phyloP scores from a whole-genome alignment of 345 rosid genomes.

The Eucalyptus fibrosa region DNA sequence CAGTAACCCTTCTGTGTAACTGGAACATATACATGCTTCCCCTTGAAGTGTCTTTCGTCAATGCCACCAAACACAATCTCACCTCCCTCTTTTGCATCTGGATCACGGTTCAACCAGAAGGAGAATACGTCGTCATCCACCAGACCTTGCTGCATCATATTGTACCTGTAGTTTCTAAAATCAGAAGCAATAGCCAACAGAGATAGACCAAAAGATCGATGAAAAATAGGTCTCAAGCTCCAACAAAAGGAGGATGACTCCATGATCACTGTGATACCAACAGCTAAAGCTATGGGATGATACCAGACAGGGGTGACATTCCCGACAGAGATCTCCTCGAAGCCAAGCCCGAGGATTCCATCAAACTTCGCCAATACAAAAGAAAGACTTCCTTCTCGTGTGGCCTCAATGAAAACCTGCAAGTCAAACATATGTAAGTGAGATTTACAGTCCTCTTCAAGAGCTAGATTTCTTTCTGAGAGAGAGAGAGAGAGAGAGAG shows the following conservation, averaged over 20 bases:
- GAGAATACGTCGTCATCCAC: constrained; percentile 51
- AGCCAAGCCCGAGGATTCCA: constrained; percentile 81
- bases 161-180: constrained; percentile 32
- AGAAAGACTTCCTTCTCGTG: constrained; percentile 43
- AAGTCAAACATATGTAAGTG: background rate
- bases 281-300: background rate
- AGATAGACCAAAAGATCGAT: background rate
- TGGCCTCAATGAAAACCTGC: constrained; percentile 71
- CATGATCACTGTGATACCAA: background rate
- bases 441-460: background rate
- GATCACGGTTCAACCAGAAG: constrained; percentile 64
- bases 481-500: background rate
- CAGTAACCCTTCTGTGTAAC: constrained; percentile 64
- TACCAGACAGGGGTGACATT: constrained; percentile 63
- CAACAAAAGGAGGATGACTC: background rate
- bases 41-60: constrained; percentile 46
- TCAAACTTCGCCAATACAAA: constrained; percentile 57
- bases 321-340: constrained; percentile 61
- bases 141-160: constrained; percentile 51
- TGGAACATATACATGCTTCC: constrained; percentile 67
- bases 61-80: constrained; percentile 84
- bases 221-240: background rate
- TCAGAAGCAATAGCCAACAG: background rate
- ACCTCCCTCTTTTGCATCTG: constrained; percentile 38
- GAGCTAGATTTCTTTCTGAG: background rate